phyloP scores from a whole-genome alignment of 257 asterid species.

The Solanum okadae region DNA sequence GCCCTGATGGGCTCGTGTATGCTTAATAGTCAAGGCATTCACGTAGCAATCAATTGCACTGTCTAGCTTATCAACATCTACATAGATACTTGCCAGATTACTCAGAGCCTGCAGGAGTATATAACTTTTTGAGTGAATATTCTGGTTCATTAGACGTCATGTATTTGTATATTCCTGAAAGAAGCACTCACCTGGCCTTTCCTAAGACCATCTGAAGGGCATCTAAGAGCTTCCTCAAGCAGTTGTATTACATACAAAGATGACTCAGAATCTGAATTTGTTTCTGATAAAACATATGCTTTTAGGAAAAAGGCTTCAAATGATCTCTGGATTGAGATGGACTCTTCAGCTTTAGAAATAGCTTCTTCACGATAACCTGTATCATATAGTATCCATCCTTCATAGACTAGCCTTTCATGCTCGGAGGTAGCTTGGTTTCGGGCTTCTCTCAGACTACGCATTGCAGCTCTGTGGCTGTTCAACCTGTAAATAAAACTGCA shows the following conservation, averaged over 20 bases:
- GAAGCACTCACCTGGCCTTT: conserved; percentile 79
- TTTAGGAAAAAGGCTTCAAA: conserved; percentile 92
- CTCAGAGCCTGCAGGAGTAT: conserved; percentile 68
- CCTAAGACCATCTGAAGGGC: conserved; percentile 98
- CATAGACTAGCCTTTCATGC: conserved; percentile 83
- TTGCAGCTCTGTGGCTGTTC: conserved; percentile 90
- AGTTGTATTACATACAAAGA: conserved; percentile 66
- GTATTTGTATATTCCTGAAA: not conserved
- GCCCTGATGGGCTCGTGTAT: conserved; percentile 95
- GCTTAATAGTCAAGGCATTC: conserved; percentile 89
- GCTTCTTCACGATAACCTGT: conserved; percentile 88
- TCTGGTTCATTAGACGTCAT: not conserved
- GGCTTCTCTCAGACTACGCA: conserved; percentile 91
- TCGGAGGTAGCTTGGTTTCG: conserved; percentile 72
- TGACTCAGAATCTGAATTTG: conserved; percentile 57
- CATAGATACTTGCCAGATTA: conserved; percentile 76
- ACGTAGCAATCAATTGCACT: conserved; percentile 71
- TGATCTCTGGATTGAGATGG: conserved; percentile 77
- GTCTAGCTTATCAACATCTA: conserved; percentile 77
- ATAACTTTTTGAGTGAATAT: not conserved
- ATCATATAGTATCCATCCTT: conserved; percentile 97
- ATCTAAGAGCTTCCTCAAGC: conserved; percentile 95
- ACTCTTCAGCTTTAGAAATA: conserved; percentile 78
- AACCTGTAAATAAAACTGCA: conserved; percentile 33
- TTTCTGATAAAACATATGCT: conserved; percentile 81